Percentiles rank a stretch among this genome's conserved stretches.
Conservation (phyloP, 2,329 filamentous ascomycete genomes). For the Cryphonectria carpinicola region DNA sequence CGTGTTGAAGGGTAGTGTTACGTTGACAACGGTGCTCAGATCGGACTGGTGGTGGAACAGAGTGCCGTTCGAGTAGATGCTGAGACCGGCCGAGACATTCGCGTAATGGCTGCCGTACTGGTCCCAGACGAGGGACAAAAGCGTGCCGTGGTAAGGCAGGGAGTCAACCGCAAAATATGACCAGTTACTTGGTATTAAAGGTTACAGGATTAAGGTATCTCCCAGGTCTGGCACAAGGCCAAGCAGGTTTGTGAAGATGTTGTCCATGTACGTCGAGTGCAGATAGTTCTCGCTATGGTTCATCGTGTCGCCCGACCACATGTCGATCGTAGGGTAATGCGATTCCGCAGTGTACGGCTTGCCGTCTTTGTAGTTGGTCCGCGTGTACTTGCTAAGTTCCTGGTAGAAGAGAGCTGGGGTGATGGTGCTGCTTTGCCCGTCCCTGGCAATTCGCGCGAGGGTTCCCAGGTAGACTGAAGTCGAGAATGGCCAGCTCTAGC, state of each 20-base stretch:
- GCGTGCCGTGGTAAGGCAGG: slow-evolving; percentile 2
- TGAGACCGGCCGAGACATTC: background rate
- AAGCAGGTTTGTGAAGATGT: slow-evolving; percentile 4
- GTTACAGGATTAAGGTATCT: background rate
- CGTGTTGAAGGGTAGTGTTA: background rate
- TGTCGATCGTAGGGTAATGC: background rate
- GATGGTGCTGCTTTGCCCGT: background rate
- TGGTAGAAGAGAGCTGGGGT: background rate
- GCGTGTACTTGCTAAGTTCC: background rate
- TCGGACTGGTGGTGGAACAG: background rate
- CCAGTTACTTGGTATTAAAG: background rate
- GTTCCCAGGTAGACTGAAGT: background rate
- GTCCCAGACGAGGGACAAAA: background rate
- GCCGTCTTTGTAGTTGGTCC: background rate
- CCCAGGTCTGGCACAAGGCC: background rate
- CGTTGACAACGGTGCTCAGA: background rate
- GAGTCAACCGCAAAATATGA: slow-evolving; percentile 1
- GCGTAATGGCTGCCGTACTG: slow-evolving; percentile 1
- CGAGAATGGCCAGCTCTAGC: background rate
- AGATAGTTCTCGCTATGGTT: slow-evolving; percentile 7
- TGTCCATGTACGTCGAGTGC: slow-evolving; percentile 3
- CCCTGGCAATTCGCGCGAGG: background rate
- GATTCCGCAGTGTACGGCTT: background rate
- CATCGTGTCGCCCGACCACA: background rate
- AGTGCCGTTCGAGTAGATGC: slow-evolving; percentile 3